Evolutionary conservation across 306 rosid species (phyloP), one percentile per base, ranked within the genome.

Genomic region (Medicago lupulina): DNA sequence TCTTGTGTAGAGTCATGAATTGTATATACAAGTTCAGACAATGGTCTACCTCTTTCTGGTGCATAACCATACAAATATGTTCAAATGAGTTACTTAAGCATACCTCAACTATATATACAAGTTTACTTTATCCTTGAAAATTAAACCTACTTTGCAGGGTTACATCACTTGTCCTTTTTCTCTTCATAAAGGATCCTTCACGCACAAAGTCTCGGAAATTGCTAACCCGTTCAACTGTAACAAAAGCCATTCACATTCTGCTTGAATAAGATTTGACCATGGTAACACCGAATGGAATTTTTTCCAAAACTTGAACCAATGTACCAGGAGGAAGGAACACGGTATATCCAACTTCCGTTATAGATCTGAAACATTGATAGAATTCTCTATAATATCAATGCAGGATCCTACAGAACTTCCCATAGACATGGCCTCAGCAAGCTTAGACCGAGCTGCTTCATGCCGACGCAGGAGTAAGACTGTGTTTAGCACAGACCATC

Each of bases 401-500:
- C 98, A 95, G 79, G 88, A 76, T 49, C 97, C 97, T 41, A 92
- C 86, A 5, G 98, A 89, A 62, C 83, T 87, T 47, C 92, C 92
- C 49, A 23, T 75, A 55, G 91, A 81, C 91, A 95, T 89, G 4
- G 97, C 93, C 80, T 90, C 89, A 0, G 93, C 98, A 43, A 95
- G 93, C 79, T 84, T 86, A 28, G 89, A 82, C 78, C 92, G 86
- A 19, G 93, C 92, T 47, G 47, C 78, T 82, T 92, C 88, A 28
- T 92, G 95, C 58, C 97, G 91, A n/a, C 93, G 96, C 84, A 94
- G 62, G 60, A 94, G 87, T 43, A 86, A 40, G 64, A 94, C 73
- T 0, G 90, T 88, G 81, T 90, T 92, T 38, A 92, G 88, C 47
- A 95, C 85, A 36, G 98, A 91, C 98, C 97, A 95, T 83, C 98